Percentiles rank a stretch among this genome's conserved stretches.
These are phyloP conservation scores for Mycena crocata DNA, from an alignment of 768 basidiomycete species.

Conservation along the genomic window DNA sequence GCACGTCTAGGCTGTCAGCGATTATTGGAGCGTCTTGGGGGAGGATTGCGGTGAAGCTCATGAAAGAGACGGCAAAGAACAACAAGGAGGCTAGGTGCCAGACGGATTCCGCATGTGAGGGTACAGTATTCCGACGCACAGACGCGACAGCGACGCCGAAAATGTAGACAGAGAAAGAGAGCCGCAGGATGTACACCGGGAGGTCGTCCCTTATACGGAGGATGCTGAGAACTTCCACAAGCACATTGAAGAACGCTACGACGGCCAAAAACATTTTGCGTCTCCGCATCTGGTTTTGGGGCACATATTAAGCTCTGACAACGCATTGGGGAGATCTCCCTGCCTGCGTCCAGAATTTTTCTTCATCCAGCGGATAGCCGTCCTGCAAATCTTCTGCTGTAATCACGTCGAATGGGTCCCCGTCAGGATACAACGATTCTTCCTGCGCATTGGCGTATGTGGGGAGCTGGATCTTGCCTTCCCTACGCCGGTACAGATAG, in stretches of 20 bases:
- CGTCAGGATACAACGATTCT: not conserved
- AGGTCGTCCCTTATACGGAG: not conserved
- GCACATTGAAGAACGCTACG: not conserved
- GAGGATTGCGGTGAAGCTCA: not conserved
- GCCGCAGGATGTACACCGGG: not conserved
- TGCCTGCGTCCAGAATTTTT: slow-evolving; percentile 51
- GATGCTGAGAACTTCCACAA: not conserved
- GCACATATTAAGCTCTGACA: not conserved
- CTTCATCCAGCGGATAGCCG: slow-evolving; percentile 8
- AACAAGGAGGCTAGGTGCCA: not conserved
- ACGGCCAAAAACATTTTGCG: not conserved
- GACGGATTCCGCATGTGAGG: not conserved
- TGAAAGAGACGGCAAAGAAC: not conserved
- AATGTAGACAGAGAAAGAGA: not conserved
- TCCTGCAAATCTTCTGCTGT: not conserved
- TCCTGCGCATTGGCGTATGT: slow-evolving; percentile 38
- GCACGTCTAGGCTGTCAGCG: slow-evolving; percentile 4
- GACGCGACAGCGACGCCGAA: not conserved
- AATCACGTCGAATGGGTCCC: slow-evolving; percentile 8
- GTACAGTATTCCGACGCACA: not conserved
- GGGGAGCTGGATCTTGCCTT: slow-evolving; percentile 67
- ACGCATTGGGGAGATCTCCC: not conserved
- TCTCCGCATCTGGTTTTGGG: not conserved
- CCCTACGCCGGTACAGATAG: slow-evolving; percentile 50
- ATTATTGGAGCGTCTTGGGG: not conserved